phyloP scores from a whole-genome alignment of 306 rosid genomes.

The Malus fusca region DNA sequence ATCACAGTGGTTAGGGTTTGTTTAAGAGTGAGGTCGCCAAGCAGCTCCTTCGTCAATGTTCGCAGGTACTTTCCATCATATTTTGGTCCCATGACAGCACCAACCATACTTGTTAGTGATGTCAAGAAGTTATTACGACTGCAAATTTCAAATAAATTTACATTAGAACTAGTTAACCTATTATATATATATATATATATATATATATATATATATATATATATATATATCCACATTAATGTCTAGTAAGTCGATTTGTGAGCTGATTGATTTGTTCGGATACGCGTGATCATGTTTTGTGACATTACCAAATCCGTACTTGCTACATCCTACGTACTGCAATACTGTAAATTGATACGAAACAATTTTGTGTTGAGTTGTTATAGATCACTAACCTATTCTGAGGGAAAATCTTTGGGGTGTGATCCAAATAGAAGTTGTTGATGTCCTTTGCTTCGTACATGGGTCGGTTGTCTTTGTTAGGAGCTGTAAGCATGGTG shows the following conservation, averaged over 20 bases:
- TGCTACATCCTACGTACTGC: too few species aligned
- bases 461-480: constrained; percentile 21
- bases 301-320: neutral
- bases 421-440: constrained; percentile 11
- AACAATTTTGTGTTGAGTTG: neutral
- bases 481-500: constrained; percentile 33
- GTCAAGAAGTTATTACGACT: neutral
- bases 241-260: too few species aligned
- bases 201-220: too few species aligned
- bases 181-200: too few species aligned
- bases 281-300: neutral
- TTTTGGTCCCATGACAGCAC: constrained; percentile 24
- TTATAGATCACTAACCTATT: constrained; percentile 2
- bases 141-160: neutral
- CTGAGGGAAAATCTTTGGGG: constrained; percentile 20
- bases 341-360: neutral
- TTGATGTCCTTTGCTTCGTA: constrained; percentile 19
- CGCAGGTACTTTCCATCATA: constrained; percentile 37
- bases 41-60: constrained; percentile 8
- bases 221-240: too few species aligned
- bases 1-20: constrained; percentile 31
- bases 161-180: neutral
- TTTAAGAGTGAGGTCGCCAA: constrained; percentile 33
- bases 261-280: too few species aligned
- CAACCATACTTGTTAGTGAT: constrained; percentile 6